A percentile compares a stretch with the other conserved stretches of the same genome.
These are phyloP conservation scores for Lolium perenne DNA, from an alignment of 176 grass and related monocot genomes.

Conservation along the genomic window DNA sequence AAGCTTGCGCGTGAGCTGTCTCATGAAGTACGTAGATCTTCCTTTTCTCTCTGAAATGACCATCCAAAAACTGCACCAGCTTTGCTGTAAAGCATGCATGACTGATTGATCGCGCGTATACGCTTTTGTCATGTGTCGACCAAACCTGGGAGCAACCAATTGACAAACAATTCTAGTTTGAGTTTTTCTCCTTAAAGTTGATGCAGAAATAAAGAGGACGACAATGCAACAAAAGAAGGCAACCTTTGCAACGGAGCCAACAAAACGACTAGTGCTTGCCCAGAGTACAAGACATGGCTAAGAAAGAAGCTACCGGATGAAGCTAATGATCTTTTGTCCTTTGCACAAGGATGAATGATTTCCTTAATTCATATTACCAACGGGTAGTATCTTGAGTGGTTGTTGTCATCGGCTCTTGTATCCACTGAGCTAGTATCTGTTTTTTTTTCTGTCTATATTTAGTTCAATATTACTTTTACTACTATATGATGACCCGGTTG, in stretches of 20 bases:
- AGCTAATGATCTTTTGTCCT: neutral
- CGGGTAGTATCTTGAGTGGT: no score
- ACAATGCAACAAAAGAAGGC: conserved; percentile 7
- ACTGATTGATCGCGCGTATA: neutral
- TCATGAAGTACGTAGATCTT: neutral
- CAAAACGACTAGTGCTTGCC: conserved; percentile 16
- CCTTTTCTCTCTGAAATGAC: neutral
- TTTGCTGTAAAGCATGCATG: neutral
- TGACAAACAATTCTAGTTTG: neutral
- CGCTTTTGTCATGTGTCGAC: conserved; percentile 23
- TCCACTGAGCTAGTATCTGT: no score
- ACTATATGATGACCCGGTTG: no score
- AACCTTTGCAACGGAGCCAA: conserved; percentile 23
- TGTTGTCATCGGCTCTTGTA: no score
- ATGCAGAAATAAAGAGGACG: neutral
- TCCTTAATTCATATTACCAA: no score
- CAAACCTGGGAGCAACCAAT: neutral
- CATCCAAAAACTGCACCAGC: neutral
- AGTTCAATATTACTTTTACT: no score
- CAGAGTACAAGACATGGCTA: neutral
- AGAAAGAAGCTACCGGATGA: neutral
- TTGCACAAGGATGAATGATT: no score
- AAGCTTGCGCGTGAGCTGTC: neutral
- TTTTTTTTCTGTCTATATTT: no score
- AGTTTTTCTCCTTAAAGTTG: conserved; percentile 8